Evolutionary conservation across 1,284 basidiomycete genomes (phyloP).

Genomic region (Ceratobasidium sp.): DNA sequence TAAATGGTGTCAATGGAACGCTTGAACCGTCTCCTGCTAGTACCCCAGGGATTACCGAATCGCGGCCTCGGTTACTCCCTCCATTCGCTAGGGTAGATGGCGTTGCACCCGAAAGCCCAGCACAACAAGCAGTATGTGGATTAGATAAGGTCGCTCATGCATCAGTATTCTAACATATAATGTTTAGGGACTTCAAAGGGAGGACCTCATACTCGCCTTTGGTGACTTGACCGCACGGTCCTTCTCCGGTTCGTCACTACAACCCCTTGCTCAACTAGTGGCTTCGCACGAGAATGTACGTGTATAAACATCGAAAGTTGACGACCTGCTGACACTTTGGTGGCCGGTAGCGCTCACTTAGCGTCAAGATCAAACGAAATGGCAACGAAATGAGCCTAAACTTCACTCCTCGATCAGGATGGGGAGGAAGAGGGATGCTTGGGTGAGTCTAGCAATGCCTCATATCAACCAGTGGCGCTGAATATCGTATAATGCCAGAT

Average conservation of each 20-base stretch:
- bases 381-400: constrained; percentile 60
- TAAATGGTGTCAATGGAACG: constrained; percentile 23
- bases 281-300: constrained; percentile 79
- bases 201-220: constrained; percentile 82
- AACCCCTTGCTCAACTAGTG: constrained; percentile 80
- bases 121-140: constrained; percentile 76
- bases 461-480: constrained; percentile 52
- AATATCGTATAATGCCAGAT: constrained; percentile 50
- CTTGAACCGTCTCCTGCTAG: constrained; percentile 26
- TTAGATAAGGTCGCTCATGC: neutral
- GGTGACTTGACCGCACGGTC: constrained; percentile 70
- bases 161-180: constrained; percentile 29
- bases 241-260: constrained; percentile 68
- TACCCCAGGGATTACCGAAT: constrained; percentile 33
- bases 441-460: constrained; percentile 67
- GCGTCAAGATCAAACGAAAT: constrained; percentile 61
- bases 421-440: constrained; percentile 84
- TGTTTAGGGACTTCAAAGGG: constrained; percentile 73
- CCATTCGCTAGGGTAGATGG: constrained; percentile 82
- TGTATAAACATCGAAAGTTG: constrained; percentile 35
- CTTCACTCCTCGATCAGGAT: constrained; percentile 70
- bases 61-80: constrained; percentile 24
- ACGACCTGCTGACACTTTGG: constrained; percentile 58
- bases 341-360: constrained; percentile 64
- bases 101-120: constrained; percentile 82